Evolutionary conservation across 2,329 filamentous ascomycete species (phyloP).

Genomic region (Cercospora sesami): DNA sequence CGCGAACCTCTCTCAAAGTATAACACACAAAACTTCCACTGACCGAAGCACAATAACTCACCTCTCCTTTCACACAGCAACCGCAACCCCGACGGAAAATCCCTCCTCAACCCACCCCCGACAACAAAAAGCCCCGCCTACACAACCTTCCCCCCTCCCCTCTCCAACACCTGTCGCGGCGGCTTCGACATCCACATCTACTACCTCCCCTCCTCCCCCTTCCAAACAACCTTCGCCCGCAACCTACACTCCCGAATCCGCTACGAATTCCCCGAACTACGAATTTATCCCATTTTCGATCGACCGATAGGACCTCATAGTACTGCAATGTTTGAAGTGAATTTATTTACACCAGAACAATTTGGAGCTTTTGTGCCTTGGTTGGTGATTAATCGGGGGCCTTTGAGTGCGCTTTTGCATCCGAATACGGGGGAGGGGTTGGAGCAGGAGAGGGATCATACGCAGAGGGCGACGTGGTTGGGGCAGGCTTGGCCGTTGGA

Average conservation of each 20-base stretch:
- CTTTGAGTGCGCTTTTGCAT: constrained; percentile 75
- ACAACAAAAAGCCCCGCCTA: constrained; percentile 66
- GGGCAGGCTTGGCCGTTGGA: constrained; percentile 66
- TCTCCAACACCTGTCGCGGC: constrained; percentile 65
- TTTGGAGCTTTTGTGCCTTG: constrained; percentile 88
- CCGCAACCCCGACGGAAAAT: constrained; percentile 68
- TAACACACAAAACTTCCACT: no score
- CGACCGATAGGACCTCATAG: constrained; percentile 78
- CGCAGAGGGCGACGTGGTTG: constrained; percentile 70
- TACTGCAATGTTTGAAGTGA: constrained; percentile 89
- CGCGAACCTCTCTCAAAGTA: constrained; percentile 49
- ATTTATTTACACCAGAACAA: constrained; percentile 77
- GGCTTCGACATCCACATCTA: constrained; percentile 90
- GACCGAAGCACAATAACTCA: no score
- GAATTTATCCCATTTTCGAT: constrained; percentile 78
- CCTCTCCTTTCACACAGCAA: no score
- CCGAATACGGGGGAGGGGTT: constrained; percentile 65
- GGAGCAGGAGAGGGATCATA: constrained; percentile 64
- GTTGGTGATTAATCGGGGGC: constrained; percentile 78
- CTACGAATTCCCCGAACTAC: constrained; percentile 79
- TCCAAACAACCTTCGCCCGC: constrained; percentile 66
- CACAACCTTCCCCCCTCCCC: constrained; percentile 64
- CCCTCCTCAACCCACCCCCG: constrained; percentile 65
- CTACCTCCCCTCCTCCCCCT: constrained; percentile 63
- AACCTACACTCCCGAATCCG: constrained; percentile 77